Conservation (phyloP, 2,329 filamentous ascomycete species). For the Cercospora sp. region DNA sequence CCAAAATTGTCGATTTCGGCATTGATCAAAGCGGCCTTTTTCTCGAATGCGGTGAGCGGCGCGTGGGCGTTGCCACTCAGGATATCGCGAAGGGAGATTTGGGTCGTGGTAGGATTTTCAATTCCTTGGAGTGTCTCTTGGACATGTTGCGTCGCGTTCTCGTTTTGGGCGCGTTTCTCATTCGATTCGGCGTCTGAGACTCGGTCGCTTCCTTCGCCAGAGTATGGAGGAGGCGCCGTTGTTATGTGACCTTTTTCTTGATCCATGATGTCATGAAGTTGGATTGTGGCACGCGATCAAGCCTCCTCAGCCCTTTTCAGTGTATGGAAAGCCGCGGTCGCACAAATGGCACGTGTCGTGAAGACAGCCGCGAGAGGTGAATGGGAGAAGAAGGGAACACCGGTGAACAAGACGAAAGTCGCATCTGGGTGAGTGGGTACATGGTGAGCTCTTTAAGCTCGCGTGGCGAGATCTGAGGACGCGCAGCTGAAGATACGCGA, state of each 20-base stretch:
- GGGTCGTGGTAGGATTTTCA: conserved; percentile 8
- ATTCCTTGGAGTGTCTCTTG: neutral
- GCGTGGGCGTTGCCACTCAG: conserved; percentile 10
- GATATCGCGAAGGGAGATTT: conserved; percentile 13
- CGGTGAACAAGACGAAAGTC: neutral
- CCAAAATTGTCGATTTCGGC: conserved; percentile 55
- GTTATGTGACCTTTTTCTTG: conserved; percentile 3
- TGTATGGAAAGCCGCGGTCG: neutral
- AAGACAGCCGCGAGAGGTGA: neutral
- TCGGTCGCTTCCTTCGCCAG: neutral
- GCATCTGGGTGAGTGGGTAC: neutral
- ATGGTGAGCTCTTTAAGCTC: conserved; percentile 2
- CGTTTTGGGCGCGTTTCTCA: neutral
- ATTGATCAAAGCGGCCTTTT: conserved; percentile 48
- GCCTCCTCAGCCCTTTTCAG: neutral
- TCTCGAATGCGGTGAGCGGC: conserved; percentile 43
- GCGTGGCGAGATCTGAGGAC: neutral
- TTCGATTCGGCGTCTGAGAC: conserved; percentile 3
- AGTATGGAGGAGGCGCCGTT: neutral
- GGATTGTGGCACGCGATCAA: neutral
- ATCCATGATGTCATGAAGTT: conserved; percentile 5
- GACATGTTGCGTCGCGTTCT: neutral
- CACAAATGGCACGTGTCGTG: neutral
- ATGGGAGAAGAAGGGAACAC: neutral
- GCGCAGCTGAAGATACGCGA: conserved; percentile 5